phyloP scores from a whole-genome alignment of 2,329 filamentous ascomycete species.

The Pestalotiopsis sp. region DNA sequence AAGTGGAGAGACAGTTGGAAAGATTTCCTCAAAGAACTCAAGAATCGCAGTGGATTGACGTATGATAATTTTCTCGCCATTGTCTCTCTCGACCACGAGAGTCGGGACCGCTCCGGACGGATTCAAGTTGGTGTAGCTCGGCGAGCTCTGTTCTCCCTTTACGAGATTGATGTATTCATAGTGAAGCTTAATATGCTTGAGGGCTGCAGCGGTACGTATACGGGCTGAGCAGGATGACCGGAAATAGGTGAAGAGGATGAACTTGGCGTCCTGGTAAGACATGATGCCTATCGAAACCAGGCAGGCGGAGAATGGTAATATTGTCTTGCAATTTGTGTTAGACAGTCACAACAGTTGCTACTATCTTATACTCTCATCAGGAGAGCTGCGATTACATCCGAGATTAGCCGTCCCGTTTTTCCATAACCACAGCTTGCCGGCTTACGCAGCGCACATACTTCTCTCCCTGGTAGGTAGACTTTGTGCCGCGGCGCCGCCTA shows the following conservation, averaged over 20 bases:
- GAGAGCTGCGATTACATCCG: not conserved
- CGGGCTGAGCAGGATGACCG: slow-evolving; percentile 10
- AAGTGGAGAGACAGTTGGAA: not conserved
- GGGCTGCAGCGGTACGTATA: slow-evolving; percentile 5
- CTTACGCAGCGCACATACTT: not conserved
- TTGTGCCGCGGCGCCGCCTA: not conserved
- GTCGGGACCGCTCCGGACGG: slow-evolving; percentile 6
- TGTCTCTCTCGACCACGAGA: not conserved
- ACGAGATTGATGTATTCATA: slow-evolving; percentile 9
- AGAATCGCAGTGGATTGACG: slow-evolving; percentile 9
- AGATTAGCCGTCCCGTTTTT: not conserved
- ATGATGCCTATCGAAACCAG: not conserved
- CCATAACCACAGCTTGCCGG: not conserved
- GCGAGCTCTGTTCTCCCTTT: slow-evolving; percentile 6
- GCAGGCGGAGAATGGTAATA: not conserved
- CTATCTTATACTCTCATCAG: not conserved
- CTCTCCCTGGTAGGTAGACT: not conserved
- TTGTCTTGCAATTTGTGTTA: too few relatives aligned
- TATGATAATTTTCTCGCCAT: not conserved
- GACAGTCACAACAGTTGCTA: not conserved
- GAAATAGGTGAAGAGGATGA: slow-evolving; percentile 10
- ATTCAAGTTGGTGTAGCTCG: slow-evolving; percentile 1
- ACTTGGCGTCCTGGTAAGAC: slow-evolving; percentile 5
- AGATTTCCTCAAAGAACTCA: slow-evolving; percentile 6
- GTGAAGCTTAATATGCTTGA: slow-evolving; percentile 1